phyloP scores from a whole-genome alignment of 768 basidiomycete species.

The Boletus eberwhitei region DNA sequence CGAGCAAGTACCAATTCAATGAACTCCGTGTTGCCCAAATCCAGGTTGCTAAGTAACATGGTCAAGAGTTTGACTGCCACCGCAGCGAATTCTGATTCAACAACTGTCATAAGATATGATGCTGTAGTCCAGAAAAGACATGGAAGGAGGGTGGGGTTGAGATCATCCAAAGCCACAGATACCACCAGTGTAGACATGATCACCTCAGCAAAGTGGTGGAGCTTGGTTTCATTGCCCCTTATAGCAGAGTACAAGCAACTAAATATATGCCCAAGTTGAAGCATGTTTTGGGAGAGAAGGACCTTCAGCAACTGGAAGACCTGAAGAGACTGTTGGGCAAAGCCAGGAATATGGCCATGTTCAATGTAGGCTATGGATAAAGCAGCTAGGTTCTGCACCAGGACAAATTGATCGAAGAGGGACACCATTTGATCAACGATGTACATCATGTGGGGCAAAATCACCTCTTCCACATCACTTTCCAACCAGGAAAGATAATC shows the following conservation, averaged over 20 bases:
- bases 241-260: constrained; percentile 83
- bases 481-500: constrained; percentile 67
- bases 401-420: constrained; percentile 66
- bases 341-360: constrained; percentile 77
- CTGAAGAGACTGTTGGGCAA: constrained; percentile 89
- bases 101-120: constrained; percentile 79
- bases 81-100: constrained; percentile 74
- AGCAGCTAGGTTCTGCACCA: constrained; percentile 76
- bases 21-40: constrained; percentile 64
- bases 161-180: constrained; percentile 51
- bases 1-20: constrained; percentile 65
- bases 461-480: constrained; percentile 53
- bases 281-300: constrained; percentile 61
- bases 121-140: constrained; percentile 86
- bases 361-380: constrained; percentile 83
- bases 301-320: constrained; percentile 82
- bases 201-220: constrained; percentile 81
- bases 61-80: constrained; percentile 65
- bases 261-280: constrained; percentile 75
- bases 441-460: constrained; percentile 63
- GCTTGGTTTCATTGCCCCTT: constrained; percentile 68
- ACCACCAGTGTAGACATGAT: constrained; percentile 73
- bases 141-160: constrained; percentile 63
- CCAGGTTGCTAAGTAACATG: constrained; percentile 60
- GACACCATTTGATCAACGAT: constrained; percentile 64